Evolutionary conservation across 371 early-diverging fungal species (phyloP).

Genomic region (Zychaea mexicana): DNA sequence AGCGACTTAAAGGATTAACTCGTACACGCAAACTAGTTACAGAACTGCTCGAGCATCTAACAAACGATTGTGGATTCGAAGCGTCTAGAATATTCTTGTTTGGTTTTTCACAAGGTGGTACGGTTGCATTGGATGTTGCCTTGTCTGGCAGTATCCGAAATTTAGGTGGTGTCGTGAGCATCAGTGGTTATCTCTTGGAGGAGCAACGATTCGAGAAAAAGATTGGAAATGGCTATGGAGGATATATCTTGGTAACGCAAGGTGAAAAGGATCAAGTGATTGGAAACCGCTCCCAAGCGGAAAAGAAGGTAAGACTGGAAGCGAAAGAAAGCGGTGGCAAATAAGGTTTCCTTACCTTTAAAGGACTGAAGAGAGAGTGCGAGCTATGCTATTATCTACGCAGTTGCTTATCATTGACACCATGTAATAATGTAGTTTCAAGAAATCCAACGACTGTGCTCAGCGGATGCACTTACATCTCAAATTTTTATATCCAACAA

Average conservation of each 20-base stretch:
- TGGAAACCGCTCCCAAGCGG: conserved; percentile 34
- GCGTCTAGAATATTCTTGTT: conserved; percentile 60
- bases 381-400: too few species aligned
- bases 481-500: conserved; percentile 48
- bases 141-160: conserved; percentile 48
- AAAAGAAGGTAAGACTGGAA: conserved; percentile 41
- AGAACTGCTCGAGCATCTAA: conserved; percentile 44
- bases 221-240: conserved; percentile 34
- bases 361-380: too few species aligned
- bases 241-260: conserved; percentile 54
- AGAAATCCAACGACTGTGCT: conserved; percentile 32
- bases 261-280: conserved; percentile 54
- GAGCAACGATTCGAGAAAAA: conserved; percentile 33
- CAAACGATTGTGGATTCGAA: conserved; percentile 46
- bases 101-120: conserved; percentile 79
- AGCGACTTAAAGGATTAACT: conserved; percentile 37
- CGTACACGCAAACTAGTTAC: conserved; percentile 36
- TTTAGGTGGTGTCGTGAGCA: conserved; percentile 55
- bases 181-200: conserved; percentile 61
- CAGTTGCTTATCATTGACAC: not conserved
- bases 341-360: too few species aligned
- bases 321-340: too few species aligned
- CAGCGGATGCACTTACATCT: conserved; percentile 30
- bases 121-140: conserved; percentile 65
- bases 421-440: conserved; percentile 27